Evolutionary conservation across 306 rosid genomes (phyloP).

Genomic region (Acacia crassicarpa): DNA sequence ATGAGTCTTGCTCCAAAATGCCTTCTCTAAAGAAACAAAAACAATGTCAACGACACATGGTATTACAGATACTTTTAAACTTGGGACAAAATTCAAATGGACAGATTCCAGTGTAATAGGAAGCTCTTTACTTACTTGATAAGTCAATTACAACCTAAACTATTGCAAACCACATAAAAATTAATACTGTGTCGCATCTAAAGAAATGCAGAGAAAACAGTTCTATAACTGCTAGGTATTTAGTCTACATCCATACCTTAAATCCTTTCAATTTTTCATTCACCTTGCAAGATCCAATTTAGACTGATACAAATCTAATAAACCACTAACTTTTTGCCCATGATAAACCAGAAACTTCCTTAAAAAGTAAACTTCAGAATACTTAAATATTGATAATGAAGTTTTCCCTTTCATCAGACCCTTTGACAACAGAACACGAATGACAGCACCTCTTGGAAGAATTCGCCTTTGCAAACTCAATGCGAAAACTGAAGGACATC

Average conservation of each 20-base stretch:
- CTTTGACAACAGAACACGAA: neutral
- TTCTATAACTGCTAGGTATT: neutral
- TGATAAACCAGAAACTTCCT: conserved; percentile 14
- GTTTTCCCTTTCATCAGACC: neutral
- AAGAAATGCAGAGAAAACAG: neutral
- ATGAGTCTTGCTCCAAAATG: neutral
- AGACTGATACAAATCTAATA: conserved; percentile 28
- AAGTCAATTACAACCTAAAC: neutral
- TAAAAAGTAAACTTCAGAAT: neutral
- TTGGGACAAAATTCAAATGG: neutral
- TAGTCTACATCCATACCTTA: neutral
- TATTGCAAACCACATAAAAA: neutral
- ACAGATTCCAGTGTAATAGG: neutral
- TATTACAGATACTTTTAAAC: too few relatives aligned
- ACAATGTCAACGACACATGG: neutral
- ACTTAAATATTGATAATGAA: neutral
- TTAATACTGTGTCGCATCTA: neutral
- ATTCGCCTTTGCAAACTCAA: neutral
- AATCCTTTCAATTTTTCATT: neutral
- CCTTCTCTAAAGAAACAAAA: neutral
- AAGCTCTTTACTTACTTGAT: neutral
- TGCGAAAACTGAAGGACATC: neutral
- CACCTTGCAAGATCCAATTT: conserved; percentile 13
- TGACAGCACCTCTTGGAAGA: neutral
- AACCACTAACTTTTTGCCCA: conserved; percentile 28